Base-by-base conservation (phyloP, 2,329 filamentous ascomycete species). In the Lasiodiplodia gonubiensis region DNA sequence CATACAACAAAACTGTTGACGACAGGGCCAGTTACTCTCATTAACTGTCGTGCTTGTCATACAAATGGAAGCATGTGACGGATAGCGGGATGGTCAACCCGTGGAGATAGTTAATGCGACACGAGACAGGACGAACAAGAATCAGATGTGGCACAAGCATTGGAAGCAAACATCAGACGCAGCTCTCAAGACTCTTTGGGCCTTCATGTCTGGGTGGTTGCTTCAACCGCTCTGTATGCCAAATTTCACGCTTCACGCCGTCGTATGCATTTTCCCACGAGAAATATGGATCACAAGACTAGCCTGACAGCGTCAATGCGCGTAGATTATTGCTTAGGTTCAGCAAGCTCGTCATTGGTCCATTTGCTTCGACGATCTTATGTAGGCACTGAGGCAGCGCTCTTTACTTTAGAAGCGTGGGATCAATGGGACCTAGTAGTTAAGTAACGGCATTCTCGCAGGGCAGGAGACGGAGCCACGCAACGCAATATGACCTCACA, bases 401-500 rank as follows among this genome's bases (percentile, higher is more conserved):
- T 27, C 33, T 16, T 54, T n/a, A 33, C 0, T 11, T 6, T 14
- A 30, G 27, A 54, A 33, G 6, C 27, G 25, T 30, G 52, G 25
- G 18, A 27, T 27, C 25, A 27, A 53, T 14, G 14, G 33, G 18
- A 54, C 27, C 27, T 25, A 27, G 51, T 30, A 54, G 2, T n/a
- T 23, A 11, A 21, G 8, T 10, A 46, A 21, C 42, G 21, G 18
- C 42, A 16, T 12, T 39, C 30, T 33, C 53, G 30, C 33, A 30
- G 33, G 35, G 7, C 18, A 59, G 35, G 54, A 27, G 35, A 59
- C n/a, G n/a, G n/a, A 21, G 21, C 16, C 54, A 18, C 16, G n/a
- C 27, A 14, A 33, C 12, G 59, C 30, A 48, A n/a, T n/a, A 63
- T 63, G 59, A 61, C 39, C 39, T 61, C 57, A 61, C 27, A 49